Conservation (phyloP, 352 stramenopile species). For the Pythium insidiosum region DNA sequence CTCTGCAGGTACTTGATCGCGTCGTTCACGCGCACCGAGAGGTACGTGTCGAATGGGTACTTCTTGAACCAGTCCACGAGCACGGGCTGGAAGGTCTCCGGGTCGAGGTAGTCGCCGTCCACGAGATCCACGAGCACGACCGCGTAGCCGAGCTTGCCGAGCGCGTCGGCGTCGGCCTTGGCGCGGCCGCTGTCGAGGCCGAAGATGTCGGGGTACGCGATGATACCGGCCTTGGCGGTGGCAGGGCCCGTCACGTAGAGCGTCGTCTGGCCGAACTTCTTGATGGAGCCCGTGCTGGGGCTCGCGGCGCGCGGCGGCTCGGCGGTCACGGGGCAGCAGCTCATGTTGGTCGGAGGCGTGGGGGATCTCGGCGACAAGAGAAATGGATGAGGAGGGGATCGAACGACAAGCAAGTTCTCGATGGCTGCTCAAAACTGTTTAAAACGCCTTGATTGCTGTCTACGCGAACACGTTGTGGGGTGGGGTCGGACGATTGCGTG, state of each 20-base stretch:
- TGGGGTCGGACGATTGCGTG: too few relatives aligned
- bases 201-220: too few relatives aligned
- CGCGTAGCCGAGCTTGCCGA: constrained; percentile 61
- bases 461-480: too few relatives aligned
- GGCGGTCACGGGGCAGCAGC: constrained; percentile 68
- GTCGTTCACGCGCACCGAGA: constrained; percentile 56
- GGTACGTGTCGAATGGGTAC: constrained; percentile 48
- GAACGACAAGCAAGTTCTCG: too few relatives aligned
- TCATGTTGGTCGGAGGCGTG: constrained; percentile 47
- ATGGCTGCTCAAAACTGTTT: too few relatives aligned
- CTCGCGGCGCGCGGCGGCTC: constrained; percentile 38
- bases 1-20: constrained; percentile 64
- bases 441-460: too few relatives aligned
- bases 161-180: too few relatives aligned
- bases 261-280: constrained; percentile 60
- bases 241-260: constrained; percentile 77
- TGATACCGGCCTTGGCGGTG: too few relatives aligned
- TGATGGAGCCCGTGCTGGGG: constrained; percentile 43
- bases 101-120: constrained; percentile 55
- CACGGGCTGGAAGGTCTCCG: constrained; percentile 11
- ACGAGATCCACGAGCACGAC: constrained; percentile 64
- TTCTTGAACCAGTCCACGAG: constrained; percentile 59
- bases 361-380: too few relatives aligned
- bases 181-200: too few relatives aligned
- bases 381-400: too few relatives aligned